These are phyloP conservation scores for Lizanozyma gosingica DNA, from an alignment of 1,139 yeast species.

Conservation along the genomic window DNA sequence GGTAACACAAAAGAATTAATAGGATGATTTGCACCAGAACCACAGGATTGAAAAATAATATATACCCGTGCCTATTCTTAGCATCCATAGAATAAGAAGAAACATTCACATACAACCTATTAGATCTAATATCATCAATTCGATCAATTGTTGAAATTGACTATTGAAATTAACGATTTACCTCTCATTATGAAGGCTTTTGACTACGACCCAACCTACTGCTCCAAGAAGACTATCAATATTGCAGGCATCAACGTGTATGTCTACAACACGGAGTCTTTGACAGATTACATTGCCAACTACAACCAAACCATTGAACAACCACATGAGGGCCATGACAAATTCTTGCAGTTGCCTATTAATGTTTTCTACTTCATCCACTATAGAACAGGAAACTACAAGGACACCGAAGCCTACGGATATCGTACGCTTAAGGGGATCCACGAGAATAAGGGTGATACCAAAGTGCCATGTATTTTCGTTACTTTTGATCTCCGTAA, in stretches of 20 bases:
- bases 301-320: constrained; percentile 9
- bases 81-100: too few relatives aligned
- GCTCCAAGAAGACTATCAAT: constrained; percentile 16
- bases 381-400: constrained; percentile 23
- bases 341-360: constrained; percentile 16
- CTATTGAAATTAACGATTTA: too few relatives aligned
- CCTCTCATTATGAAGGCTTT: constrained; percentile 14
- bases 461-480: constrained; percentile 29
- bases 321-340: constrained; percentile 6
- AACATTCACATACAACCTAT: too few relatives aligned
- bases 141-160: too few relatives aligned
- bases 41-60: too few relatives aligned
- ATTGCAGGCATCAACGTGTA: constrained; percentile 28
- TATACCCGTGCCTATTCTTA: too few relatives aligned
- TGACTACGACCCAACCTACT: constrained; percentile 14
- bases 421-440: constrained; percentile 19
- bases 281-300: constrained; percentile 17
- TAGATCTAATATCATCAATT: too few relatives aligned
- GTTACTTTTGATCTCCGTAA: constrained; percentile 53
- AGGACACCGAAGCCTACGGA: constrained; percentile 24
- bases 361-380: constrained; percentile 34
- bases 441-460: constrained; percentile 11
- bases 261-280: constrained; percentile 23
- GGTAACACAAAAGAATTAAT: neutral
- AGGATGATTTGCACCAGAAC: too few relatives aligned